A percentile compares a stretch with the other conserved stretches of the same genome.
These are phyloP conservation scores for Cladosporium halotolerans DNA, from an alignment of 2,329 filamentous ascomycete genomes.

Conservation along the genomic window DNA sequence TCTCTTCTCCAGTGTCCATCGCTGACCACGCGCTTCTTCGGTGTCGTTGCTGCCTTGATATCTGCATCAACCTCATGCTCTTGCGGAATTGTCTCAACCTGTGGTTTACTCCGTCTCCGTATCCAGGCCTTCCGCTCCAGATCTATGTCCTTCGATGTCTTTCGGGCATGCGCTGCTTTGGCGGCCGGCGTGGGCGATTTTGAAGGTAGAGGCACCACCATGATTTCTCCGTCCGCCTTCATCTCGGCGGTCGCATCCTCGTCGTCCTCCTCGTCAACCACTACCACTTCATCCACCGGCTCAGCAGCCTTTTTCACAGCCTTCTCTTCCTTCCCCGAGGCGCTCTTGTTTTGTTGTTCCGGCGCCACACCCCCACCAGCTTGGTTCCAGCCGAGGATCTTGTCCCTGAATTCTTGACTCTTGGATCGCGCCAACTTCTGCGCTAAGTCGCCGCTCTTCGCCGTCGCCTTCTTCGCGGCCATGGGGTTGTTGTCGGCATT, in stretches of 20 bases:
- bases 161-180: conserved; percentile 14
- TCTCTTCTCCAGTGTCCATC: conserved; percentile 71
- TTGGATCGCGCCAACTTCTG: conserved; percentile 22
- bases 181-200: conserved; percentile 1
- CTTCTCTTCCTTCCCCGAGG: conserved; percentile 8
- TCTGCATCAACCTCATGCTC: conserved; percentile 38
- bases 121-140: conserved; percentile 31
- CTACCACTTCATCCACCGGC: conserved; percentile 19
- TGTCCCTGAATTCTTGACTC: conserved; percentile 29
- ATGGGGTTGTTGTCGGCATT: conserved; percentile 15
- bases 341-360: conserved; percentile 22
- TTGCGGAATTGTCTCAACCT: conserved; percentile 32
- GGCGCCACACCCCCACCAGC: conserved; percentile 25
- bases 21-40: conserved; percentile 87
- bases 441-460: conserved; percentile 26
- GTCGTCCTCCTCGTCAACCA: conserved; percentile 14
- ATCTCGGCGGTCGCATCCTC: conserved; percentile 5
- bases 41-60: conserved; percentile 52
- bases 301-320: not conserved
- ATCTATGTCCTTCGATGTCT: conserved; percentile 25
- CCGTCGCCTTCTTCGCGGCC: conserved; percentile 23
- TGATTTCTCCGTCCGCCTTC: conserved; percentile 9
- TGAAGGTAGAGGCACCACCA: not conserved
- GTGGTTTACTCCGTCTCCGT: conserved; percentile 28
- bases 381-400: conserved; percentile 29